Evolutionary conservation across 805 yeast genomes (phyloP), one percentile per base, ranked within the genome.

Genomic region (Yarrowia phangngaensis): DNA sequence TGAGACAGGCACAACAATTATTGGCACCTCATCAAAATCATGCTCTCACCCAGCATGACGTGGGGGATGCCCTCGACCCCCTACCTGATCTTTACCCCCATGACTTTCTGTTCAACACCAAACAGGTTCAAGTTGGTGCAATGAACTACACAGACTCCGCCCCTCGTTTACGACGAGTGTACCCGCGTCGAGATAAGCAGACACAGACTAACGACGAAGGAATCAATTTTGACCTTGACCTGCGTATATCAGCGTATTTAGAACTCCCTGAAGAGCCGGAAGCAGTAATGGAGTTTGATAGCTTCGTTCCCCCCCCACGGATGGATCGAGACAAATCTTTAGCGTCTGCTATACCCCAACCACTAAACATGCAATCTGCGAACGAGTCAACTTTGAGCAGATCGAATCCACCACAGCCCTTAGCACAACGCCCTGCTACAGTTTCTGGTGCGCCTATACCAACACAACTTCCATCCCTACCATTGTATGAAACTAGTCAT

Each of bases 171-270:
- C 31, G 45, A 8, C 22, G 45, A 7, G 45, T 38, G 32, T 41
- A 41, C 22, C 48, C 34, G n/a, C 26, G 48, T 12, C 48, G 48
- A 20, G 48, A 41, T 29, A 41, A 41, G 8, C 48, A 41, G 35
- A 41, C 48, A 2, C 48, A 41, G 29, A 41, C 48, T 16, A 41
- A 41, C 29, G 48, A 41, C 35, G 48, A 41, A 22, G 35, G 48
- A 27, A 30, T 41, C 35, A 41, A 41, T 29, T 41, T 41, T 28
- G 48, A 41, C 35, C 35, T 41, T 27, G 48, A 41, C 30, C 35
- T 41, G 35, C 35, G 48, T 27, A 41, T 41, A 41, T 41, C 48
- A 9, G 48, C 48, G 28, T 41, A 41, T 22, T 22, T 41, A 35
- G 48, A 41, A 35, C 48, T 41, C 12, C 35, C 48, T 6, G 48